phyloP scores from a whole-genome alignment of 176 grass and related monocot species.

The Typha latifolia region DNA sequence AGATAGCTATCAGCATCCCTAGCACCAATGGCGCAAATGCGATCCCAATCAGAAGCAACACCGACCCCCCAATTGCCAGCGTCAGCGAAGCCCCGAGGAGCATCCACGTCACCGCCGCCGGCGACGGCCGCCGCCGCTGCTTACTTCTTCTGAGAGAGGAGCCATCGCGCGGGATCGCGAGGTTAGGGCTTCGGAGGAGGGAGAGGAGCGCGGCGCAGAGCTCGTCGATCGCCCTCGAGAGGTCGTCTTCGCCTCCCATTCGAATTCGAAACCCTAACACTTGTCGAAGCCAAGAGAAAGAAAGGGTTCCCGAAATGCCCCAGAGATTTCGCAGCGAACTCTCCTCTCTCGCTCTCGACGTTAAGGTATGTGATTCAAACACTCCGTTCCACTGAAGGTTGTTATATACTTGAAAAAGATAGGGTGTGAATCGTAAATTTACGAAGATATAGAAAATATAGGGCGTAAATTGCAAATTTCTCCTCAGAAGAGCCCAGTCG shows the following conservation, averaged over 20 bases:
- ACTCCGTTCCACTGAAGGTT: too few species aligned
- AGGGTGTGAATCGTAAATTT: too few species aligned
- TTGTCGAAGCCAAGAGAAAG: too few species aligned
- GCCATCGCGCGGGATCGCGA: background rate
- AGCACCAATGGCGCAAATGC: background rate
- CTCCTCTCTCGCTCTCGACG: too few species aligned
- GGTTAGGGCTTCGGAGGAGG: background rate
- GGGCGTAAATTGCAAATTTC: too few species aligned
- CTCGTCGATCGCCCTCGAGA: background rate
- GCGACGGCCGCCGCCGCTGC: background rate
- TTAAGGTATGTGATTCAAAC: too few species aligned
- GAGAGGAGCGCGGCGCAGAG: background rate
- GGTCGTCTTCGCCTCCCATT: background rate
- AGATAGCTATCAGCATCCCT: background rate
- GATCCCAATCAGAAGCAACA: slow-evolving; percentile 6
- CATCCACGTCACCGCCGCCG: background rate
- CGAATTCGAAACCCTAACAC: too few species aligned
- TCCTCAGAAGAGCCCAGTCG: too few species aligned
- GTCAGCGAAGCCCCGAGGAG: background rate
- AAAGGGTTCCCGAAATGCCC: too few species aligned
- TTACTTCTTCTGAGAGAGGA: background rate
- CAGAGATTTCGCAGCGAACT: too few species aligned
- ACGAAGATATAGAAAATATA: too few species aligned
- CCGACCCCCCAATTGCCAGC: slow-evolving; percentile 1
- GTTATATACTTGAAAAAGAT: too few species aligned